These are phyloP conservation scores for Lipomyces kockii DNA, from an alignment of 805 yeast genomes.

Conservation along the genomic window DNA sequence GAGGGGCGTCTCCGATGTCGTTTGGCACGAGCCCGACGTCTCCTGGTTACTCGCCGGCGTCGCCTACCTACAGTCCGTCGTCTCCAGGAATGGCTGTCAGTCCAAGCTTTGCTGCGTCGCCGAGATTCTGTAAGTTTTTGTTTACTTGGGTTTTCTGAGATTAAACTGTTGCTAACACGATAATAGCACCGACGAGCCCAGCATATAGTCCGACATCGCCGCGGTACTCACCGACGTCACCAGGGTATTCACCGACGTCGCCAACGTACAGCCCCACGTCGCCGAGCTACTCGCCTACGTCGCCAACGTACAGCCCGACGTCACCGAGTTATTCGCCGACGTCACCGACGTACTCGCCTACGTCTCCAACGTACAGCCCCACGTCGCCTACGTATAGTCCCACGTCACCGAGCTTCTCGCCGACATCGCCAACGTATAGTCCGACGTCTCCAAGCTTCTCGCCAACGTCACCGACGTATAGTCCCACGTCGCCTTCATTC, in stretches of 20 bases:
- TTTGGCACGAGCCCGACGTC: conserved; percentile 64
- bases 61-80: conserved; percentile 74
- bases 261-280: conserved; percentile 79
- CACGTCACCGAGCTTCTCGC: conserved; percentile 77
- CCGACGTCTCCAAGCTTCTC: conserved; percentile 70
- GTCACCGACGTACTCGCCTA: conserved; percentile 66
- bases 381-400: conserved; percentile 83
- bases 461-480: conserved; percentile 74
- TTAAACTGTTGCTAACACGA: not conserved
- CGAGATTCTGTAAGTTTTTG: conserved; percentile 39
- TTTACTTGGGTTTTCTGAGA: too few species aligned
- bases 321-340: conserved; percentile 68
- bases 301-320: conserved; percentile 62
- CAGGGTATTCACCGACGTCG: conserved; percentile 81
- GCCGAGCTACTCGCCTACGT: conserved; percentile 71
- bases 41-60: conserved; percentile 71
- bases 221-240: conserved; percentile 69
- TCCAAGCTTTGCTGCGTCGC: conserved; percentile 69
- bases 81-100: conserved; percentile 73
- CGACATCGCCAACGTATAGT: conserved; percentile 70
- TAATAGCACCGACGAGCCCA: conserved; percentile 59
- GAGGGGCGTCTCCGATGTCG: conserved; percentile 58
- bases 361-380: conserved; percentile 73
- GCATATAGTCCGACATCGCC: conserved; percentile 71
- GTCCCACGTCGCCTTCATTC: conserved; percentile 72